These are phyloP conservation scores for Lumnitzera racemosa DNA, from an alignment of 345 rosid species.

Conservation along the genomic window DNA sequence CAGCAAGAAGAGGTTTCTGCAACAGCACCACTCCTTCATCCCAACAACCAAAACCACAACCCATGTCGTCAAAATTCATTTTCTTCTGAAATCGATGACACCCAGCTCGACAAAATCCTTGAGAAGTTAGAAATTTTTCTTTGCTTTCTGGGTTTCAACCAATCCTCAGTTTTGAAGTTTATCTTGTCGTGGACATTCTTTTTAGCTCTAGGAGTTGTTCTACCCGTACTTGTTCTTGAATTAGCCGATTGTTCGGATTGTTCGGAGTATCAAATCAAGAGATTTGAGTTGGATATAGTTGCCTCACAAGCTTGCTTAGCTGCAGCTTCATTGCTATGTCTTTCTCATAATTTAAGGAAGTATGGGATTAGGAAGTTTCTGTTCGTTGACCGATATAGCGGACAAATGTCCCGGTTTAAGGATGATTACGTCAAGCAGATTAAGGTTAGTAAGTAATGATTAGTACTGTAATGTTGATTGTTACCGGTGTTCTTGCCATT, in stretches of 20 bases:
- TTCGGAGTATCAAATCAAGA: constrained; percentile 49
- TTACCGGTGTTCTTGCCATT: neutral
- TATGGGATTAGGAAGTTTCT: constrained; percentile 64
- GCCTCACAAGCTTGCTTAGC: constrained; percentile 78
- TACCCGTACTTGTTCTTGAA: constrained; percentile 66
- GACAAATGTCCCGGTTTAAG: constrained; percentile 40
- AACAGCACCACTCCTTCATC: too few species aligned
- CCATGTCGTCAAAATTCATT: constrained; percentile 1
- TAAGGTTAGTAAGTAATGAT: constrained; percentile 29
- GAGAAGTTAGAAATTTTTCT: constrained; percentile 45
- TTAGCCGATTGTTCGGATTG: constrained; percentile 45
- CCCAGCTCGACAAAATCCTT: constrained; percentile 40
- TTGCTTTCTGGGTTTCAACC: constrained; percentile 60
- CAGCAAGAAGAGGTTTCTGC: too few species aligned
- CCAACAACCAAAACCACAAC: too few species aligned
- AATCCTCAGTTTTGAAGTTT: constrained; percentile 37
- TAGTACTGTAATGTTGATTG: neutral
- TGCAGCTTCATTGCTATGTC: constrained; percentile 64
- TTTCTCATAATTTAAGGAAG: constrained; percentile 73
- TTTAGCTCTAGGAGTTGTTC: constrained; percentile 37
- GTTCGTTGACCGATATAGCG: constrained; percentile 63
- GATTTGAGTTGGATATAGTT: constrained; percentile 65
- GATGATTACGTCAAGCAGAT: constrained; percentile 53
- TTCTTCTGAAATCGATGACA: constrained; percentile 8
- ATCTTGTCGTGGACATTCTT: constrained; percentile 61